Evolutionary conservation across 108 stramenopile species (phyloP), one percentile per base, ranked within the genome.

Genomic region (Nitzschia putrida): DNA sequence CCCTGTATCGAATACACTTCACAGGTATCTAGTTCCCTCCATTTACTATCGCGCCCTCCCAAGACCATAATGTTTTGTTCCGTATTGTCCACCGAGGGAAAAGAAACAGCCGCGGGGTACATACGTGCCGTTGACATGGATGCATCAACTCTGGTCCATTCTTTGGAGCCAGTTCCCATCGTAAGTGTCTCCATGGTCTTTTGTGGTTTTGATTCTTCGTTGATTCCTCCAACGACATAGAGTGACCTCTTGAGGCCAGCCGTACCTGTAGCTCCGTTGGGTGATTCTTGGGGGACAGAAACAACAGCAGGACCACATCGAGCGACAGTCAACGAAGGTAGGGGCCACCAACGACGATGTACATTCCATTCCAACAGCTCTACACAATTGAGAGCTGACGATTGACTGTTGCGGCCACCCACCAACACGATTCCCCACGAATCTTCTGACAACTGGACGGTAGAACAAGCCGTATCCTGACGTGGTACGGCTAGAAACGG

Each of bases 301-400:
- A 49, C 63, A 0, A 49, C 13, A 23, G 44, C 44, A 29, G 43
- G 20, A 16, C 63, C 63, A 11, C 63, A 64, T 47, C 63, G 63
- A 22, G 63, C 20, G 16, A 24, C 21, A 1, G 43, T 16, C 12
- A 47, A 16, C 5, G 43, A 44, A 16, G 63, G 63, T 8, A 64
- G 44, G 1, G 22, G n/a, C 47, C 63, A 49, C 63, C 63, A 64
- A 21, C 63, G 63, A 39, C 58, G 58, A 3, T 45, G 43, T 10
- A 45, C 47, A 49, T 45, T 49, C 63, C 63, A 64, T 25, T 64
- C 63, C 23, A 64, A 64, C 41, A 64, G 23, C 26, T 64, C 63
- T 0, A 64, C 63, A 16, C 24, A 45, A 1, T 44, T 3, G 3
- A 64, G 13, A 14, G 44, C 22, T 12, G 58, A 29, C 1, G 11